Evolutionary conservation across 1,284 basidiomycete species (phyloP).

Genomic region (Ustilago tritici): DNA sequence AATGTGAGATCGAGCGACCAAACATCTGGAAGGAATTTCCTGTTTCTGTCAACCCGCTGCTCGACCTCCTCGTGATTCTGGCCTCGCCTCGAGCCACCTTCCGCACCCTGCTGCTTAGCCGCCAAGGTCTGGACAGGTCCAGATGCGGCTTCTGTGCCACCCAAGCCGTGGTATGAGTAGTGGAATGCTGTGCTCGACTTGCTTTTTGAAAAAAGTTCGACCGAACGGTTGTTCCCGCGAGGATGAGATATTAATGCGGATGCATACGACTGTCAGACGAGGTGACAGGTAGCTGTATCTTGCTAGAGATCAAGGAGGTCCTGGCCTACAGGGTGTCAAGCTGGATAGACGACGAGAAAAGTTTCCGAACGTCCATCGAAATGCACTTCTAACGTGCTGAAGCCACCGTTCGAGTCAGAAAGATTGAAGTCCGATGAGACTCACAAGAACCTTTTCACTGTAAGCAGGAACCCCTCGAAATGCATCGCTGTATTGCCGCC

Average conservation of each 20-base stretch:
- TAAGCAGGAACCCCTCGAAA: too few relatives aligned
- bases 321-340: not conserved
- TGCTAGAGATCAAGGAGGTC: not conserved
- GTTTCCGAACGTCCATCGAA: not conserved
- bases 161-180: not conserved
- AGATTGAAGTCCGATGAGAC: not conserved
- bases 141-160: not conserved
- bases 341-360: not conserved
- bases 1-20: not conserved
- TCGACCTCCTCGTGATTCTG: not conserved
- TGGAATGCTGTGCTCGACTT: not conserved
- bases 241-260: not conserved
- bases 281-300: not conserved
- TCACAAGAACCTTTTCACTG: too few relatives aligned
- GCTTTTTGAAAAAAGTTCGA: not conserved
- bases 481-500: not conserved
- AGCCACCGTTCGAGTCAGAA: conserved; percentile 20
- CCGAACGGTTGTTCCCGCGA: not conserved
- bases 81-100: not conserved
- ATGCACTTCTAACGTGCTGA: conserved; percentile 19
- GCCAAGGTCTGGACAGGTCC: not conserved
- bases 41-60: not conserved
- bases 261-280: not conserved
- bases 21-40: not conserved
- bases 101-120: not conserved